Evolutionary conservation across 495 filamentous ascomycete genomes (phyloP), one percentile per base, ranked within the genome.

Genomic region (Podospora tetraspora): DNA sequence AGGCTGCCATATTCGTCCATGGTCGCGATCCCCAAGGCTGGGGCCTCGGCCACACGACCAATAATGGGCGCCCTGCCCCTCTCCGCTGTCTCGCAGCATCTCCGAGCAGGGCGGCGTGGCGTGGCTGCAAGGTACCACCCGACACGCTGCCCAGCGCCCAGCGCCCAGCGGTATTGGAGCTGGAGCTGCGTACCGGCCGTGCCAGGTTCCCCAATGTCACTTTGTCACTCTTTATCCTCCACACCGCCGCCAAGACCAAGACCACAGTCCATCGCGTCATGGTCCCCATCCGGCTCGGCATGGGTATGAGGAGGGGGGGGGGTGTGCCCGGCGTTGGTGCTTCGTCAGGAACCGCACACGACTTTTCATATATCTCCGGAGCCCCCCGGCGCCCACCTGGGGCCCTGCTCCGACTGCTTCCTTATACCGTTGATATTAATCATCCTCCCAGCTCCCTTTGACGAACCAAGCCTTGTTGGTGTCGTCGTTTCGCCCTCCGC

Each of bases 121-220:
- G n/a, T 29, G 61, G 43, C 67, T 69, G 68, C 68, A 66, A 66
- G 68, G 68, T 69, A 69, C 68, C 25, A 61, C 60, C 63, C 43
- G 43, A 52, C 43, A 16, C 29, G 29, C 29, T 30, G 29, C 29
- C 29, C 29, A 34, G 32, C 57, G 37, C 22, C 22, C 56, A 16
- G n/a, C 27, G 27, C 27, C 24, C 24, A 25, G 29, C 5, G 29
- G 3, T 8, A 9, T 9, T 32, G 30, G 32, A 34, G 43, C 43
- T 52, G 43, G 43, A 52, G 43, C 43, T 52, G 43, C 6, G 43
- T n/a, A 8, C 19, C 43, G 43, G 43, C 16, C 19, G 19, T 52
- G 43, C 43, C 43, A 52, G 43, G 43, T 52, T 52, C 43, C 43
- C 43, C 43, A 52, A 52, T 52, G 43, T 52, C 43, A 52, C 43